Base-by-base conservation (phyloP, 2,329 filamentous ascomycete species). In the Fusarium hainanense region DNA sequence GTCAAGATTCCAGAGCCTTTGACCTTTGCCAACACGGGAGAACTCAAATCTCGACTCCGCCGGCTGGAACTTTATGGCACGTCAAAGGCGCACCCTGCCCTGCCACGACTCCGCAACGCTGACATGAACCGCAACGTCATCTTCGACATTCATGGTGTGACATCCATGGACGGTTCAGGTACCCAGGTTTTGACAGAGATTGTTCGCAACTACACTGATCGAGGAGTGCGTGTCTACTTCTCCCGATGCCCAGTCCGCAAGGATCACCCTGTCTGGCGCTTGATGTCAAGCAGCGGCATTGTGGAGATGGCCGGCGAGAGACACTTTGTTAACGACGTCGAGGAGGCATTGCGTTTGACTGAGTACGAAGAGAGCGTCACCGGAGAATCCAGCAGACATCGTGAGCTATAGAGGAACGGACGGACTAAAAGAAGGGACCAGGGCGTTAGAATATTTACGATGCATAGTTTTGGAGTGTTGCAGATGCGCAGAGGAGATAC, bases 81-180 rank as follows among this genome's bases (percentile, higher is more conserved):
- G 0, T 90, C 85, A 47, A 85, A 87, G 55, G 93, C 93, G 0
- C 96, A 98, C 74, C 96, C 96, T 0, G 94, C 94, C 0, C 84
- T 98, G 20, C 96, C 96, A 1, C 88, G 92, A 4, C 85, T 97
- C 16, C 87, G 94, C 7, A 84, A 87, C 27, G 87, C 89, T n/a
- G 91, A 95, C 65, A 90, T 93, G 75, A 98, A 98, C 78, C 88
- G 90, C 72, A 98, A 97, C 76, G 86, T 99, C 79, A 94, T 99
- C 67, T 98, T 99, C 75, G 96, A 99, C 77, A 94, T 98, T 10
- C 95, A 98, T 73, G 96, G 96, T n/a, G 96, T 99, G 5, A 97
- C 94, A 0, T 92, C 92, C 28, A 90, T 99, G 74, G 96, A 99
- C 77, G 96, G 94, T 8, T 97, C 94, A 0, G 96, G 95, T 2